Conservation (phyloP, 371 early-diverging fungal genomes). For the Actinomortierella ambigua region DNA sequence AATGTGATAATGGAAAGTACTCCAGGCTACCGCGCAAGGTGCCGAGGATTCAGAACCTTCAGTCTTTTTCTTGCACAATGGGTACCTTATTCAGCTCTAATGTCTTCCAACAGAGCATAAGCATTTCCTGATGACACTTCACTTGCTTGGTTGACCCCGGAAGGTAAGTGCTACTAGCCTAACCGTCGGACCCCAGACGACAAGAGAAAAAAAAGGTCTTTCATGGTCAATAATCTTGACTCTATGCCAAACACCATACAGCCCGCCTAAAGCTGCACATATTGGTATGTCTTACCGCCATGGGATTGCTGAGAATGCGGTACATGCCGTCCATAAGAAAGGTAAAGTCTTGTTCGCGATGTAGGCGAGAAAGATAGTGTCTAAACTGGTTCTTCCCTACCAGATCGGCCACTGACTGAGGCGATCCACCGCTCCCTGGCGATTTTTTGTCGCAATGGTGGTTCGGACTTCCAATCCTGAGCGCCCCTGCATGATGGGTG, state of each 20-base stretch:
- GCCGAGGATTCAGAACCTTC: not conserved
- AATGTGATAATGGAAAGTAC: not conserved
- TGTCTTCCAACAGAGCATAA: conserved; percentile 87
- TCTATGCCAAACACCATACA: not conserved
- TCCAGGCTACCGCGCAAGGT: not conserved
- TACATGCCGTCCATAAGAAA: conserved; percentile 75
- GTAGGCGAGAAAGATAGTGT: conserved; percentile 75
- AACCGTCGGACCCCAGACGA: not conserved
- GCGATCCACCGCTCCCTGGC: not conserved
- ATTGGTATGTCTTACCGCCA: conserved; percentile 55
- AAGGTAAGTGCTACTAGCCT: conserved; percentile 77
- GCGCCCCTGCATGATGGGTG: not conserved
- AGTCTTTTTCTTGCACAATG: not conserved
- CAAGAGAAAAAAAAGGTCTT: not conserved
- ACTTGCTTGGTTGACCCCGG: conserved; percentile 81
- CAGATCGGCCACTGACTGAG: conserved; percentile 40
- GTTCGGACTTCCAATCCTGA: conserved; percentile 2
- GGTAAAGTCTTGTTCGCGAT: conserved; percentile 79
- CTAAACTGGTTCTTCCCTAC: conserved; percentile 66
- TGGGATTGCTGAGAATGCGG: conserved; percentile 78
- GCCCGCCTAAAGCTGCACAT: not conserved
- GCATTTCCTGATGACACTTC: conserved; percentile 69
- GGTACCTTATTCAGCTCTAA: conserved; percentile 77
- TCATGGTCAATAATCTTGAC: too few species aligned
- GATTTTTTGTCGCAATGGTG: not conserved